Conservation (phyloP, 1,284 basidiomycete genomes). For the Malassezia restricta region DNA sequence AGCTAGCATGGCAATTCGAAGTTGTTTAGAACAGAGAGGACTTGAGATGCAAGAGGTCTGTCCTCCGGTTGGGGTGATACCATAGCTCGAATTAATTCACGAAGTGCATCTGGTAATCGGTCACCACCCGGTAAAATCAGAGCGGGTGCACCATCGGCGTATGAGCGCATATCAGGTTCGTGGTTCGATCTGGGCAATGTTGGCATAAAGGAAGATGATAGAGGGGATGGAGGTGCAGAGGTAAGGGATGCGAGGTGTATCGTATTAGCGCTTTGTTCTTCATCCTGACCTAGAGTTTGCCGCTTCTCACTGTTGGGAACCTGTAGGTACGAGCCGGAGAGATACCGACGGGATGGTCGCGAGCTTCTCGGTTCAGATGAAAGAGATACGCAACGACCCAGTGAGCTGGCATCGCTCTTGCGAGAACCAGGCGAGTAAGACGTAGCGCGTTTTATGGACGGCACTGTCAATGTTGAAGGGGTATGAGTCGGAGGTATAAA, state of each 20-base stretch:
- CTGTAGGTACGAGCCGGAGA: background rate
- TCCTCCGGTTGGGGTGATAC: conserved; percentile 19
- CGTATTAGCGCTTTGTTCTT: no score
- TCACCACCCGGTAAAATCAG: conserved; percentile 39
- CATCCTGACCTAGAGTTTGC: no score
- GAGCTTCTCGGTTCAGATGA: background rate
- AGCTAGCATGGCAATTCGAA: background rate
- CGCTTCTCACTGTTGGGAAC: no score
- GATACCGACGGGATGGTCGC: background rate
- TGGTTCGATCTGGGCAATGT: background rate
- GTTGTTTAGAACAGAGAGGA: conserved; percentile 11
- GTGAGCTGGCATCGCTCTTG: background rate
- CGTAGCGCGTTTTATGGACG: background rate
- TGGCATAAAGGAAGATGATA: no score
- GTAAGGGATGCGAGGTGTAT: no score
- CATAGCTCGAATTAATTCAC: conserved; percentile 34
- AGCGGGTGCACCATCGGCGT: conserved; percentile 34
- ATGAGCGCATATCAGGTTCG: conserved; percentile 10
- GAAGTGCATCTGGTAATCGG: conserved; percentile 28
- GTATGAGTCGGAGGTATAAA: background rate
- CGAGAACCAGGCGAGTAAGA: background rate
- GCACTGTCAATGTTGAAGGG: background rate
- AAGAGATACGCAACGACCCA: background rate
- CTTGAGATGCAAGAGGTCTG: conserved; percentile 27
- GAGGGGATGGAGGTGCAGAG: no score